Conservation (phyloP, 2,329 filamentous ascomycete genomes). For the Paracoccidioides brasiliensis region DNA sequence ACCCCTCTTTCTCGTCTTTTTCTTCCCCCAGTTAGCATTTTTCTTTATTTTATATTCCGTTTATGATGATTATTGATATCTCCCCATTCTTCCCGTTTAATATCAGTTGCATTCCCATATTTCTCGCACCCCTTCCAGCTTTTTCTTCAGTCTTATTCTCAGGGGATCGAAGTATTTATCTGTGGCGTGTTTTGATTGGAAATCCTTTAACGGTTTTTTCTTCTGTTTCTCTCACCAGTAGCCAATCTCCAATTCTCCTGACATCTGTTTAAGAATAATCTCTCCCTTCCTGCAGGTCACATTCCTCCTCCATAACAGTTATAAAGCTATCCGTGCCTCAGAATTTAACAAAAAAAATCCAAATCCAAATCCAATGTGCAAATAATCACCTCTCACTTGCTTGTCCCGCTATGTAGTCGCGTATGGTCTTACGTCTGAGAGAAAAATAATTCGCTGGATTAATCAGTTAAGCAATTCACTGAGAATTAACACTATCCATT, state of each 20-base stretch:
- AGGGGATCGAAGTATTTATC: not conserved
- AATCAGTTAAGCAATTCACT: no score
- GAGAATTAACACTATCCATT: no score
- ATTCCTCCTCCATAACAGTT: not conserved
- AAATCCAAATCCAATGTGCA: no score
- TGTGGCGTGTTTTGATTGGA: not conserved
- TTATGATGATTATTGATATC: not conserved
- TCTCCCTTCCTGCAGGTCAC: not conserved
- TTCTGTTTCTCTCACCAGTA: not conserved
- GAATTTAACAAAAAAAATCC: no score
- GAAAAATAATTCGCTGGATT: no score
- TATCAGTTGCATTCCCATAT: not conserved
- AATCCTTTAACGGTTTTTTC: not conserved
- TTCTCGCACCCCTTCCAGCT: no score
- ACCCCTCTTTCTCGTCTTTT: not conserved
- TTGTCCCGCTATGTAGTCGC: not conserved
- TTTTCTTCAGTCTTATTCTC: not conserved
- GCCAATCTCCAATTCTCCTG: not conserved
- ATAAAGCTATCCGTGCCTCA: not conserved
- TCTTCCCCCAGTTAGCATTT: not conserved
- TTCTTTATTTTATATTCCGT: not conserved
- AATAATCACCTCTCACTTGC: no score
- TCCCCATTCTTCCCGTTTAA: not conserved
- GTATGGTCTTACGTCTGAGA: not conserved
- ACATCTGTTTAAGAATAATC: not conserved